These are phyloP conservation scores for Metschnikowia kofuensis DNA, from an alignment of 805 yeast species.

Conservation along the genomic window DNA sequence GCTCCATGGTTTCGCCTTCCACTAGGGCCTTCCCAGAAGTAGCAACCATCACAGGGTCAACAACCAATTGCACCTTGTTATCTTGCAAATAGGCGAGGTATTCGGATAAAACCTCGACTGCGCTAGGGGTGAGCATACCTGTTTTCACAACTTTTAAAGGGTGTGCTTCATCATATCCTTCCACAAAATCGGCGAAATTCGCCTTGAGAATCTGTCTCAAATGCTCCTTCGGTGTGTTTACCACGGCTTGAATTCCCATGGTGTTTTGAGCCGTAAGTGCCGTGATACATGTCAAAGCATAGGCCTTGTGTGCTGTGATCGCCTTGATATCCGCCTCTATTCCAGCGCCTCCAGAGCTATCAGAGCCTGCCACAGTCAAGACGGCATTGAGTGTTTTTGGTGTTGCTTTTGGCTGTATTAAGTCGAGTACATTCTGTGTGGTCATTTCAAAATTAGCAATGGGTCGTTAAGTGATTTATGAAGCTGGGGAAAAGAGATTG, in stretches of 20 bases:
- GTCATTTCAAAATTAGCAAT: not conserved
- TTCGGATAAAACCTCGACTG: conserved; percentile 45
- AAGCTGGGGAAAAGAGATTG: not conserved
- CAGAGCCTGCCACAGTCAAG: conserved; percentile 65
- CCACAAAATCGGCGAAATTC: conserved; percentile 55
- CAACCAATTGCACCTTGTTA: conserved; percentile 40
- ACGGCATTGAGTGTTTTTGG: conserved; percentile 14
- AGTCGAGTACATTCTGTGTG: not conserved
- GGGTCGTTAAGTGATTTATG: not conserved
- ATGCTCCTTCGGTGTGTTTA: conserved; percentile 41
- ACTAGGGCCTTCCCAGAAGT: conserved; percentile 70
- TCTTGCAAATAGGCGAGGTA: conserved; percentile 30
- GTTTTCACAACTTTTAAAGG: conserved; percentile 65
- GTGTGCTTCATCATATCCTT: conserved; percentile 21
- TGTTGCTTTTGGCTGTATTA: conserved; percentile 2
- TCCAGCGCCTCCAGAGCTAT: conserved; percentile 89
- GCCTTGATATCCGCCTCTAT: conserved; percentile 87
- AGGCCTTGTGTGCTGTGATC: conserved; percentile 68
- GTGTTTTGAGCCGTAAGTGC: conserved; percentile 83
- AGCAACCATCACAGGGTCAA: conserved; percentile 84
- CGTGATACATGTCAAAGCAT: conserved; percentile 73
- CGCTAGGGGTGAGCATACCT: conserved; percentile 66
- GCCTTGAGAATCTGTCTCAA: conserved; percentile 49
- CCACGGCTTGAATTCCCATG: conserved; percentile 41
- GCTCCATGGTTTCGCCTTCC: conserved; percentile 43